Percentiles rank a stretch among this genome's conserved stretches.
phyloP scores from a whole-genome alignment of 1,139 yeast genomes.

The Lodderomyces pseudojiufengensis region DNA sequence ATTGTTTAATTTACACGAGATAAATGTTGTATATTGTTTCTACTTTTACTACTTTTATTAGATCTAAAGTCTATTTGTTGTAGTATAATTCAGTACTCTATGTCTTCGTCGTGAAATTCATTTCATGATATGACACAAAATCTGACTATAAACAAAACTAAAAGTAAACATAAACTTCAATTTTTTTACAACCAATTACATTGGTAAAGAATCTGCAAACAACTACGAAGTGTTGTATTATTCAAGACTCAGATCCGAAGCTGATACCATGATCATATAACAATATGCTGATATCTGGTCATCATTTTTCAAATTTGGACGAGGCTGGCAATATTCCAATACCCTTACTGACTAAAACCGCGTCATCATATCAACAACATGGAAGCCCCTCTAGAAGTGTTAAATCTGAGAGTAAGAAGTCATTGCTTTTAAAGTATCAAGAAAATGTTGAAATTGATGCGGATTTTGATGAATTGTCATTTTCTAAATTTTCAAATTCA shows the following conservation, averaged over 20 bases:
- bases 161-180: too few relatives aligned
- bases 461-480: slow-evolving; percentile 30
- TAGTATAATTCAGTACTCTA: too few relatives aligned
- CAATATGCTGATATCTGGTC: slow-evolving; percentile 7
- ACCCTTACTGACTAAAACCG: slow-evolving; percentile 6
- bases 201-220: too few relatives aligned
- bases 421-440: slow-evolving; percentile 15
- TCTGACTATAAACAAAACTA: too few relatives aligned
- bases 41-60: too few relatives aligned
- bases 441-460: slow-evolving; percentile 15
- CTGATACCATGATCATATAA: slow-evolving; percentile 3
- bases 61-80: too few relatives aligned
- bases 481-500: slow-evolving; percentile 33
- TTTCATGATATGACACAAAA: too few relatives aligned
- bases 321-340: slow-evolving; percentile 9
- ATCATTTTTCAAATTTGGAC: slow-evolving; percentile 9
- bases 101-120: too few relatives aligned
- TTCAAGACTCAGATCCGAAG: too few relatives aligned
- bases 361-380: background rate
- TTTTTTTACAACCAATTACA: too few relatives aligned
- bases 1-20: background rate
- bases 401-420: slow-evolving; percentile 1
- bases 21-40: too few relatives aligned
- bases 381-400: background rate
- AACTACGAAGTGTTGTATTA: too few relatives aligned